Evolutionary conservation across 148 eudicot genomes (phyloP).

Genomic region (Oxyria digyna): DNA sequence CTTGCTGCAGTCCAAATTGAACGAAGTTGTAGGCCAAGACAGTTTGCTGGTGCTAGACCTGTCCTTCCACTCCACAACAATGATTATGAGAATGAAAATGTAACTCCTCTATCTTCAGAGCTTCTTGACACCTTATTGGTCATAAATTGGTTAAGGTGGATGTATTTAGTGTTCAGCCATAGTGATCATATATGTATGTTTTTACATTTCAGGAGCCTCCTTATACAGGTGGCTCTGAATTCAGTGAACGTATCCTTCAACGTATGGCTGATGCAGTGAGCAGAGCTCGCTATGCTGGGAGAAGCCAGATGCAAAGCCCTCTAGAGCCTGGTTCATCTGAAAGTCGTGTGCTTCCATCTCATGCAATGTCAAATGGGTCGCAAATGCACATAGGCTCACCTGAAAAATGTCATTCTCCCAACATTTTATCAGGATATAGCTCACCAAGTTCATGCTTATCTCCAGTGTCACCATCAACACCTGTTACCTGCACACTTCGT

Average conservation of each 20-base stretch:
- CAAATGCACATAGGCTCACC: constrained; percentile 23
- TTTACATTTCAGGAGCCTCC: constrained; percentile 32
- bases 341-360: constrained; percentile 15
- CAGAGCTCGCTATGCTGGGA: constrained; percentile 32
- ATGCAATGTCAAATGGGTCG: constrained; percentile 13
- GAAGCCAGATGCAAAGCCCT: constrained; percentile 31
- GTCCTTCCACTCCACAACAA: constrained; percentile 3
- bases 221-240: constrained; percentile 39
- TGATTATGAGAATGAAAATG: constrained; percentile 23
- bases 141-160: not conserved
- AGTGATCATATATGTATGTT: not conserved
- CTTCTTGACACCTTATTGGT: not conserved
- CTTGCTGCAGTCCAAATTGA: constrained; percentile 47
- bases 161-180: constrained; percentile 19
- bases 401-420: constrained; percentile 28
- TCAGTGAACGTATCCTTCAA: constrained; percentile 46
- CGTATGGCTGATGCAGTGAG: constrained; percentile 49
- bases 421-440: constrained; percentile 13
- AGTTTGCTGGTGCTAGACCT: constrained; percentile 1
- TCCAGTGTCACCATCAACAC: not conserved
- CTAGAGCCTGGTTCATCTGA: constrained; percentile 31
- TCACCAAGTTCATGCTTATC: constrained; percentile 5
- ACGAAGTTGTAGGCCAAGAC: constrained; percentile 34
- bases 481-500: not conserved
- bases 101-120: constrained; percentile 14